Percentiles rank a stretch among this genome's conserved stretches.
Evolutionary conservation across 345 rosid species (phyloP).

Genomic region (Gossypium arboreum): DNA sequence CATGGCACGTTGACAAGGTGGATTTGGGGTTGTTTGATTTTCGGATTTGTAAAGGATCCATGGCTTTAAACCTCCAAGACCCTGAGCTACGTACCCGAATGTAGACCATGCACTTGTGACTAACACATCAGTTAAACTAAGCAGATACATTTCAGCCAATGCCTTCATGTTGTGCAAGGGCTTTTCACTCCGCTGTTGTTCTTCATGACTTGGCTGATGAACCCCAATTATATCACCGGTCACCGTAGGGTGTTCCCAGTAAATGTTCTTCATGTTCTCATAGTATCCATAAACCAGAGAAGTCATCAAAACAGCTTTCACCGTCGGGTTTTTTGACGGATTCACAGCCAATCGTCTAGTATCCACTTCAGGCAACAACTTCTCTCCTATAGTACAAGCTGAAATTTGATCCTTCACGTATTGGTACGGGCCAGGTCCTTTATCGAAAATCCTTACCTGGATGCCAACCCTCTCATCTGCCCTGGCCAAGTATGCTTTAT

Average conservation of each 20-base stretch:
- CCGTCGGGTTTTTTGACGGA: conserved; percentile 26
- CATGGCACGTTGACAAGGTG: conserved; percentile 56
- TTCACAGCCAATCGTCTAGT: conserved; percentile 12
- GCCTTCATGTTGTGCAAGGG: conserved; percentile 60
- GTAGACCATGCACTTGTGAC: conserved; percentile 76
- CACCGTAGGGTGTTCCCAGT: conserved; percentile 58
- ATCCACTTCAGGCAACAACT: conserved; percentile 46
- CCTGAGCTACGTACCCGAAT: conserved; percentile 76
- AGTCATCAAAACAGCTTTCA: conserved; percentile 54
- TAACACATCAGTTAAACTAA: conserved; percentile 48
- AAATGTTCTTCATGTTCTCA: conserved; percentile 46
- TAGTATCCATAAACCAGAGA: conserved; percentile 53
- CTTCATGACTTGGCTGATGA: conserved; percentile 74
- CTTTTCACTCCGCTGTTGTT: conserved; percentile 55
- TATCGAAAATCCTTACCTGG: conserved; percentile 58
- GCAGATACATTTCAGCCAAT: conserved; percentile 71
- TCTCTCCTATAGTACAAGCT: conserved; percentile 43
- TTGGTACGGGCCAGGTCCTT: conserved; percentile 38
- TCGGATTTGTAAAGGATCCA: conserved; percentile 67
- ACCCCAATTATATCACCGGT: conserved; percentile 51
- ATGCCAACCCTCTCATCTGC: conserved; percentile 71
- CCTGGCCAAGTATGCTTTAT: conserved; percentile 49
- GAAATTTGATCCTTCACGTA: conserved; percentile 52
- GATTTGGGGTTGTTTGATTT: conserved; percentile 39
- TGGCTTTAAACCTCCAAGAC: conserved; percentile 63